A percentile compares a stretch with the other conserved stretches of the same genome.
These are phyloP conservation scores for Fragaria iinumae DNA, from an alignment of 306 rosid species.

Conservation along the genomic window DNA sequence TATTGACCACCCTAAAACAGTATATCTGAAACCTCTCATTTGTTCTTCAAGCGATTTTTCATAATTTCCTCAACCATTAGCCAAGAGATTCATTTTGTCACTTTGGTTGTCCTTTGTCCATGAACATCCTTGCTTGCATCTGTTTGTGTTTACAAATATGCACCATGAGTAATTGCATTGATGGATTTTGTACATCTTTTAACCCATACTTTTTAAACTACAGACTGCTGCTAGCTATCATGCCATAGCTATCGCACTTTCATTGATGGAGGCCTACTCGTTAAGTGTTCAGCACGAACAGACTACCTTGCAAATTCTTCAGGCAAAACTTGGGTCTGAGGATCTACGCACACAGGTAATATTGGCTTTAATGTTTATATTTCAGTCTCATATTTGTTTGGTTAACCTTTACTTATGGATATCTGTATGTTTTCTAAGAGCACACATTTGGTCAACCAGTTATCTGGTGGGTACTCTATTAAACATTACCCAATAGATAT, in stretches of 20 bases:
- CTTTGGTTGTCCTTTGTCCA: not conserved
- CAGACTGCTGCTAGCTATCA: constrained; percentile 99
- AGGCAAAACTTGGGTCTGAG: constrained; percentile 92
- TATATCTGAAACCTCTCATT: not conserved
- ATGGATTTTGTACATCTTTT: constrained; percentile 10
- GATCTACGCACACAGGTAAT: constrained; percentile 94
- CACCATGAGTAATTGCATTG: not conserved
- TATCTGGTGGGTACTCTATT: not conserved
- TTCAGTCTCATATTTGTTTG: constrained; percentile 8
- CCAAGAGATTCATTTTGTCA: not conserved
- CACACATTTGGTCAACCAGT: not conserved
- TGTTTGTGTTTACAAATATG: not conserved
- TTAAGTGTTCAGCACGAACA: constrained; percentile 96
- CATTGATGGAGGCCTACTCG: constrained; percentile 98
- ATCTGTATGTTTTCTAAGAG: not conserved
- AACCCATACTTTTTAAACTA: constrained; percentile 21
- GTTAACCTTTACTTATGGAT: not conserved
- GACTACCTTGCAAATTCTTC: constrained; percentile 92
- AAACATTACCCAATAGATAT: not conserved
- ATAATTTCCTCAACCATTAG: not conserved
- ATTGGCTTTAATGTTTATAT: constrained; percentile 11
- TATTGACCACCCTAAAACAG: not conserved
- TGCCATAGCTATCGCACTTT: constrained; percentile 98
- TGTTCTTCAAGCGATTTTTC: not conserved
- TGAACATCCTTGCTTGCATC: not conserved